Evolutionary conservation across 768 basidiomycete species (phyloP).

Genomic region (Kwoniella dejecticola): DNA sequence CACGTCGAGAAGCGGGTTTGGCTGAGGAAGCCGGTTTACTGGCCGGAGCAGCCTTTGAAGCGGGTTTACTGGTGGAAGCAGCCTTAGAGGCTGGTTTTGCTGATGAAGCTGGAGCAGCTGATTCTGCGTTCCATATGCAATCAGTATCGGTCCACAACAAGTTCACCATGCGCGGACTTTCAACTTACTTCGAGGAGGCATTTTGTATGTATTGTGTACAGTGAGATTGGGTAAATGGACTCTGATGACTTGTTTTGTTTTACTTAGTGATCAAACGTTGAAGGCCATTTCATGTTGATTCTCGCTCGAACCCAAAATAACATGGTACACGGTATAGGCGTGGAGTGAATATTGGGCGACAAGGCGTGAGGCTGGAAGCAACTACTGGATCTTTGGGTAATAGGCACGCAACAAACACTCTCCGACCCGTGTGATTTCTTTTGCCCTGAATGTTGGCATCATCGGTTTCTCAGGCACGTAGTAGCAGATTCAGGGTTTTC

Average conservation of each 20-base stretch:
- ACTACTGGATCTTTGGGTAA: no score
- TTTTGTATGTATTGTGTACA: not conserved
- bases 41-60: conserved; percentile 12
- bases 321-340: no score
- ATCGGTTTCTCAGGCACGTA: not conserved
- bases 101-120: conserved; percentile 19
- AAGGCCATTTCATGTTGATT: no score
- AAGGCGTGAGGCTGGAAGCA: not conserved
- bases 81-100: conserved; percentile 21
- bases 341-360: not conserved
- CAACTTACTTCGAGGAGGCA: conserved; percentile 22
- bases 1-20: conserved; percentile 20
- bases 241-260: no score
- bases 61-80: conserved; percentile 16
- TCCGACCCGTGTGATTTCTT: conserved; percentile 9
- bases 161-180: no score
- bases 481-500: not conserved
- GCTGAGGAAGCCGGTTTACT: conserved; percentile 21
- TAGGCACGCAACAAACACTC: not conserved
- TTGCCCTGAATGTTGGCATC: not conserved
- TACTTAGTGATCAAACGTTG: no score
- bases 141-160: no score
- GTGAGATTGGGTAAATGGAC: not conserved
- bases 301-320: no score
- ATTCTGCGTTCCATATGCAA: no score